Conservation (phyloP, 164 flowering plant species). For the Annona squamosa region DNA sequence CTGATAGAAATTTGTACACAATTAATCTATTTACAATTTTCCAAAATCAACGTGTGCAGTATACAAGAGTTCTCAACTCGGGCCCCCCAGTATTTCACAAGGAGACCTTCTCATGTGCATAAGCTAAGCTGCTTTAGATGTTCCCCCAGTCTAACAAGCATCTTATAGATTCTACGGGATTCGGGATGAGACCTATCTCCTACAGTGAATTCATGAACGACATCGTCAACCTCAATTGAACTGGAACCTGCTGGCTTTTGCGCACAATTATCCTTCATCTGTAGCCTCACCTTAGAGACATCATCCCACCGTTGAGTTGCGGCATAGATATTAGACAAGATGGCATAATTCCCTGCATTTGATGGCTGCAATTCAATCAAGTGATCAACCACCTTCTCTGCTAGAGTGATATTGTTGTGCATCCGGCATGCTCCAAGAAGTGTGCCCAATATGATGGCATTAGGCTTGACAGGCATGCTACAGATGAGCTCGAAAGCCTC, state of each 20-base stretch:
- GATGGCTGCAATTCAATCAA: conserved; percentile 37
- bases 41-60: too few relatives aligned
- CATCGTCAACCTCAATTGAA: conserved; percentile 44
- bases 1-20: too few relatives aligned
- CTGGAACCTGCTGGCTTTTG: conserved; percentile 58
- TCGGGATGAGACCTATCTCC: conserved; percentile 26
- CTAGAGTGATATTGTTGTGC: conserved; percentile 46
- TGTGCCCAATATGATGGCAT: conserved; percentile 65
- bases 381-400: conserved; percentile 41
- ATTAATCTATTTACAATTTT: too few relatives aligned
- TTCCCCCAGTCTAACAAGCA: conserved; percentile 27
- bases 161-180: conserved; percentile 42
- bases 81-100: too few relatives aligned
- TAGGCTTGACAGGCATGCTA: conserved; percentile 26
- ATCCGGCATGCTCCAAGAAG: conserved; percentile 24
- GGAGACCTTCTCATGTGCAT: too few relatives aligned
- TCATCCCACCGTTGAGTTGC: conserved; percentile 56
- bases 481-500: conserved; percentile 23
- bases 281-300: conserved; percentile 44
- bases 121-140: conserved; percentile 41
- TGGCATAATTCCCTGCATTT: conserved; percentile 46
- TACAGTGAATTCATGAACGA: conserved; percentile 48
- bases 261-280: conserved; percentile 38
- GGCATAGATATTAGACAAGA: conserved; percentile 68
- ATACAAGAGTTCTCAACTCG: too few relatives aligned